A percentile compares a stretch with the other conserved stretches of the same genome.
Evolutionary conservation across 306 rosid genomes (phyloP).

Genomic region (Malus sylvestris): DNA sequence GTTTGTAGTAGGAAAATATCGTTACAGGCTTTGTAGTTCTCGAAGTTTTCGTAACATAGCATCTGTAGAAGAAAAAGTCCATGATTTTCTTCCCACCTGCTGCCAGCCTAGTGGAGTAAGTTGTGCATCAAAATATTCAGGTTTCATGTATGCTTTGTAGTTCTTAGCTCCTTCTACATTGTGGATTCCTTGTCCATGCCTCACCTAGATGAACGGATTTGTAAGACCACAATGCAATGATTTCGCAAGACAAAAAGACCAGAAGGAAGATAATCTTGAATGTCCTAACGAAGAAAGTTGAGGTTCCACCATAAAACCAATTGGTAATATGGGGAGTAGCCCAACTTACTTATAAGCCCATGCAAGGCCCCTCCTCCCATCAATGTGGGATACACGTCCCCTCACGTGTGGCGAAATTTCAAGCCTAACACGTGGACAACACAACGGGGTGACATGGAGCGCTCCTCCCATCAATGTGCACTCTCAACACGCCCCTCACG

Average conservation of each 20-base stretch:
- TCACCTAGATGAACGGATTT: slow-evolving; percentile 44
- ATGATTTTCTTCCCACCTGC: slow-evolving; percentile 30
- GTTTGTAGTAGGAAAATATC: not conserved
- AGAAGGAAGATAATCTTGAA: slow-evolving; percentile 29
- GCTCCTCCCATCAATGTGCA: too few relatives aligned
- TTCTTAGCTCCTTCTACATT: slow-evolving; percentile 48
- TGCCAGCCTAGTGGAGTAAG: slow-evolving; percentile 51
- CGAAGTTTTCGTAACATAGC: not conserved
- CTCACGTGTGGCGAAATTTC: too few relatives aligned
- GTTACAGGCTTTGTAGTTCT: not conserved
- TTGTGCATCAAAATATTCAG: slow-evolving; percentile 45
- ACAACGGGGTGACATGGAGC: too few relatives aligned
- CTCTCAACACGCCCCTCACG: too few relatives aligned
- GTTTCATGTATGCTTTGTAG: slow-evolving; percentile 39
- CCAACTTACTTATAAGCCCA: too few relatives aligned
- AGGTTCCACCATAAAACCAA: too few relatives aligned
- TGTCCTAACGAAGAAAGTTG: not conserved
- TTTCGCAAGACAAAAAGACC: slow-evolving; percentile 14
- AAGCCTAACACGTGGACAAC: too few relatives aligned
- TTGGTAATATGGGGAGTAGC: too few relatives aligned
- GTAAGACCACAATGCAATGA: slow-evolving; percentile 26
- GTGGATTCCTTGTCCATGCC: slow-evolving; percentile 58
- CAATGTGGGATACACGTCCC: too few relatives aligned
- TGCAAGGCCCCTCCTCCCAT: too few relatives aligned
- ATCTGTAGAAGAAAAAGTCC: not conserved